These are phyloP conservation scores for Mortierella sp. DNA, from an alignment of 371 early-diverging fungal species.

Conservation along the genomic window DNA sequence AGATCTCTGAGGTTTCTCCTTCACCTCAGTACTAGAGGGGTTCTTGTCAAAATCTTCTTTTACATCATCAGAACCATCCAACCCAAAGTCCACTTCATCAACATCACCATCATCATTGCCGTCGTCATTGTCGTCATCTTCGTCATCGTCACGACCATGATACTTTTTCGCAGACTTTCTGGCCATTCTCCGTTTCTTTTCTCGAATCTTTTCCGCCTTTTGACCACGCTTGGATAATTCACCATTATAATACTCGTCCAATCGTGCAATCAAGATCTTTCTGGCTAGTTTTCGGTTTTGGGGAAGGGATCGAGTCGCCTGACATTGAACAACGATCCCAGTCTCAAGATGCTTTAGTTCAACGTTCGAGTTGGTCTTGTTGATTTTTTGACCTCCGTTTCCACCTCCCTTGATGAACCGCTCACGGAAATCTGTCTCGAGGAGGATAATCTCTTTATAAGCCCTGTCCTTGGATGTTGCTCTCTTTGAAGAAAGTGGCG, in stretches of 20 bases:
- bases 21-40: neutral
- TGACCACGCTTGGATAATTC: slow-evolving; percentile 69
- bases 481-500: neutral
- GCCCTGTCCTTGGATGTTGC: neutral
- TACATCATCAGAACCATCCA: slow-evolving; percentile 2
- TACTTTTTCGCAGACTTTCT: slow-evolving; percentile 65
- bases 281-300: slow-evolving; percentile 83
- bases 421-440: slow-evolving; percentile 85
- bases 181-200: slow-evolving; percentile 67
- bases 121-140: slow-evolving; percentile 18
- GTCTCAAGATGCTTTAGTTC: slow-evolving; percentile 89
- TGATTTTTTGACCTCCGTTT: slow-evolving; percentile 94
- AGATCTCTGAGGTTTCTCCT: neutral
- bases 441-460: slow-evolving; percentile 66
- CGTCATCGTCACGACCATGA: slow-evolving; percentile 25
- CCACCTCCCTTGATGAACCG: slow-evolving; percentile 91
- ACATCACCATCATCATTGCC: slow-evolving; percentile 5
- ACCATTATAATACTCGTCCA: slow-evolving; percentile 79
- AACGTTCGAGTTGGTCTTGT: slow-evolving; percentile 88
- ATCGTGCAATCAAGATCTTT: slow-evolving; percentile 70
- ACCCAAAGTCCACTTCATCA: slow-evolving; percentile 10
- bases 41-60: slow-evolving; percentile 8
- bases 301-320: slow-evolving; percentile 80
- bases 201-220: slow-evolving; percentile 70
- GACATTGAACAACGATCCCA: slow-evolving; percentile 81